Percentiles rank a stretch among this genome's conserved stretches.
These are phyloP conservation scores for Exophiala oligosperma DNA, from an alignment of 2,329 filamentous ascomycete species.

Conservation along the genomic window DNA sequence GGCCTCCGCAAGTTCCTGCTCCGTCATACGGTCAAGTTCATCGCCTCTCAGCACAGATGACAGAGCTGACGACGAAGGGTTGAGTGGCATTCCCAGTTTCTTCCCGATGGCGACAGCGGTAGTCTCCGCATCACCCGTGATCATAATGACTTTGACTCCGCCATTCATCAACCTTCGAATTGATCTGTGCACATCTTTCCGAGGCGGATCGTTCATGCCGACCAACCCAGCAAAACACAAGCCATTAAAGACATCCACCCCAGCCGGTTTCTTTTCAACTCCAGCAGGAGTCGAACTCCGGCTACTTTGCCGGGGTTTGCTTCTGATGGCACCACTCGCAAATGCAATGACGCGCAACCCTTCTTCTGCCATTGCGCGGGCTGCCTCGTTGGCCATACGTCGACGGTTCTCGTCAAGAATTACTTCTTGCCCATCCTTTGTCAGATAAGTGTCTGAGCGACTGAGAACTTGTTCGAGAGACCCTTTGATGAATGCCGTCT, in stretches of 20 bases:
- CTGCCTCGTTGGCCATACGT: conserved; percentile 73
- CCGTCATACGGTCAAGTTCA: conserved; percentile 89
- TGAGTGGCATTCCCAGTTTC: conserved; percentile 90
- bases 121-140: conserved; percentile 93
- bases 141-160: conserved; percentile 98
- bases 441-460: conserved; percentile 87
- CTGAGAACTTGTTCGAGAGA: conserved; percentile 83
- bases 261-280: conserved; percentile 38
- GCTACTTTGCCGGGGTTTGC: conserved; percentile 47
- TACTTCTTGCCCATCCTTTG: conserved; percentile 80
- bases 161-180: conserved; percentile 89
- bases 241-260: conserved; percentile 73
- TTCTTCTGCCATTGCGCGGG: conserved; percentile 82
- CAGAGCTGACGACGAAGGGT: conserved; percentile 51
- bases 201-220: conserved; percentile 95
- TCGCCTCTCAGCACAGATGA: conserved; percentile 76
- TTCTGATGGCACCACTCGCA: conserved; percentile 73
- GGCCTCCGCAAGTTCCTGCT: conserved; percentile 77
- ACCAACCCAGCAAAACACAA: conserved; percentile 89
- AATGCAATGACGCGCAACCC: conserved; percentile 90
- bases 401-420: conserved; percentile 75
- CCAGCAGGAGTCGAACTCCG: conserved; percentile 50
- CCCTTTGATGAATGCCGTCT: conserved; percentile 93
- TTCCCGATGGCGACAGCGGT: conserved; percentile 92
- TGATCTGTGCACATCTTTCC: conserved; percentile 83